These are phyloP conservation scores for Plenodomus lindquistii DNA, from an alignment of 2,329 filamentous ascomycete genomes.

Conservation along the genomic window DNA sequence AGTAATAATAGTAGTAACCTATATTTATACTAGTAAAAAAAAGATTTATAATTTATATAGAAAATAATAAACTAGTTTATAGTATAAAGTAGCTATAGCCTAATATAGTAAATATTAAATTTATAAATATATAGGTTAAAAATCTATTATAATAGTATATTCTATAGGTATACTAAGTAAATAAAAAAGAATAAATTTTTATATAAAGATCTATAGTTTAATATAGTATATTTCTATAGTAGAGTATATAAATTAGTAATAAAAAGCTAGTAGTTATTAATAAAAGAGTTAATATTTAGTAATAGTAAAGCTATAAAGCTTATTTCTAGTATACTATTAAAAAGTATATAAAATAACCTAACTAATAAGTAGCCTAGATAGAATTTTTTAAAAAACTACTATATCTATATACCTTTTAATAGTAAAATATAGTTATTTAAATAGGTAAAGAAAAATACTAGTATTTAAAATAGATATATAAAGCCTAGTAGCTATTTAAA, in stretches of 20 bases:
- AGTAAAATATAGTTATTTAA: constrained; percentile 3
- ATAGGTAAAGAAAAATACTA: background rate
- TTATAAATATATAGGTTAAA: constrained; percentile 15
- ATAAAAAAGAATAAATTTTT: background rate
- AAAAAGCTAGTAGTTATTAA: background rate
- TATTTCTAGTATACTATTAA: background rate
- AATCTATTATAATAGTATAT: constrained; percentile 18
- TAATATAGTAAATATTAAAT: constrained; percentile 19
- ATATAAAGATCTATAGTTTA: constrained; percentile 4
- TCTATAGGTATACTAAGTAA: background rate
- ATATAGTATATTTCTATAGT: constrained; percentile 3
- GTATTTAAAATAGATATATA: constrained; percentile 1
- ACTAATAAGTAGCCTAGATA: no score
- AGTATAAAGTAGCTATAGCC: constrained; percentile 10
- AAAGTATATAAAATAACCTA: background rate
- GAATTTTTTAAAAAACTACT: constrained; percentile 4
- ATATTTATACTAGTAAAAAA: background rate
- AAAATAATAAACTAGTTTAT: constrained; percentile 19
- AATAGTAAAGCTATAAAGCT: background rate
- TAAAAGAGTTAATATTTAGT: constrained; percentile 1
- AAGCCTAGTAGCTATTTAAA: background rate
- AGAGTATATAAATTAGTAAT: background rate
- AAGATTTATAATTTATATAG: constrained; percentile 19
- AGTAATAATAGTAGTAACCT: constrained; percentile 6
- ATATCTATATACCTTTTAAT: constrained; percentile 5